phyloP scores from a whole-genome alignment of 305 asterid species.

The Fraxinus latifolia region DNA sequence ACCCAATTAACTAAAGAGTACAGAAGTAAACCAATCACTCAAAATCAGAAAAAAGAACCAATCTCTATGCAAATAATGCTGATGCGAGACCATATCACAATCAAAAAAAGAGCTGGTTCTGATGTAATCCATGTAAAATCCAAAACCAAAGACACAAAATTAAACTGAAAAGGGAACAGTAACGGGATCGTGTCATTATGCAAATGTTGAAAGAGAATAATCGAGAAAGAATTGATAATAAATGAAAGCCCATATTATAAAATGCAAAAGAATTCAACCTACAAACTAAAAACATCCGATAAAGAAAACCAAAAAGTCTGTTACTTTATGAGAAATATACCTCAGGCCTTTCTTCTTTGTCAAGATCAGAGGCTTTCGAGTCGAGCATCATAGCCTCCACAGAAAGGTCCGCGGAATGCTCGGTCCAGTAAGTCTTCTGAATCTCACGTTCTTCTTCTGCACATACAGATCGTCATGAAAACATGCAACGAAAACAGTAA shows the following conservation, averaged over 20 bases:
- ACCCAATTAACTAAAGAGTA: not conserved
- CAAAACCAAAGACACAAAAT: not conserved
- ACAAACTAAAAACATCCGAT: not conserved
- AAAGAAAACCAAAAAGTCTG: not conserved
- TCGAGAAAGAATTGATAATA: not conserved
- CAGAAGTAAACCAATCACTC: not conserved
- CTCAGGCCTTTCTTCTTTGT: conserved; percentile 98
- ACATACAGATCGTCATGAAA: not conserved
- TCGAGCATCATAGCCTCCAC: conserved; percentile 15
- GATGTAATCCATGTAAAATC: not conserved
- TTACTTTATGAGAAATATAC: conserved; percentile 29
- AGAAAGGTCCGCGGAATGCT: conserved; percentile 2
- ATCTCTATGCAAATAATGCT: not conserved
- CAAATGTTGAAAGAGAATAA: not conserved
- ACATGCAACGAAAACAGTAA: not conserved
- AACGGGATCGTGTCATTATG: not conserved
- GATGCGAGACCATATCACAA: not conserved
- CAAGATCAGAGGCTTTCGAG: conserved; percentile 94
- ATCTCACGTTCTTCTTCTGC: not conserved
- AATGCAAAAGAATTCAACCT: not conserved
- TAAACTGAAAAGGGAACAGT: not conserved
- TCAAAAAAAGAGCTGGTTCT: not conserved
- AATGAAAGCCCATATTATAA: not conserved
- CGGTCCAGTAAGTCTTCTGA: conserved; percentile 4
- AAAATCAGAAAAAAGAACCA: not conserved